These are phyloP conservation scores for Lenwebbia sp. DNA, from an alignment of 345 rosid species.

Conservation along the genomic window DNA sequence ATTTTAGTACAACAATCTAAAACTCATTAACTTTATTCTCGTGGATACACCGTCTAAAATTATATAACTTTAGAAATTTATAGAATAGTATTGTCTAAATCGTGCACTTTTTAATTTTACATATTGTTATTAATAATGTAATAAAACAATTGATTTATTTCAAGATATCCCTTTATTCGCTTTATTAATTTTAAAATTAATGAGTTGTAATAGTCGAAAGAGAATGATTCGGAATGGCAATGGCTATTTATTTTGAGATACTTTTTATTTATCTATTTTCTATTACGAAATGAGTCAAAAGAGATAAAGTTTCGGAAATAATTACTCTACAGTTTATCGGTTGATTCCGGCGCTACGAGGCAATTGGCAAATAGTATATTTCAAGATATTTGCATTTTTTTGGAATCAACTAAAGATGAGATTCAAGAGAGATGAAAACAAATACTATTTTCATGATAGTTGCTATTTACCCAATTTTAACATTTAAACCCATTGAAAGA, in stretches of 20 bases:
- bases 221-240: not conserved
- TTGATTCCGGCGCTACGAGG: not conserved
- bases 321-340: not conserved
- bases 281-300: not conserved
- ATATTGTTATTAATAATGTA: too few species aligned
- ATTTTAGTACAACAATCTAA: not conserved
- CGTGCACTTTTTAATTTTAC: too few species aligned
- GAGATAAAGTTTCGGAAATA: not conserved
- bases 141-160: not conserved
- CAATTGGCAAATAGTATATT: not conserved
- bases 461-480: accelerated
- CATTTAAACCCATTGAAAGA: not conserved
- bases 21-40: not conserved
- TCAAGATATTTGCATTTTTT: not conserved
- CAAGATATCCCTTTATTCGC: not conserved
- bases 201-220: not conserved
- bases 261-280: not conserved
- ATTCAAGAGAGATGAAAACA: not conserved
- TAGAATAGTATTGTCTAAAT: not conserved
- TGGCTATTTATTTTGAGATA: not conserved
- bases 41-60: not conserved
- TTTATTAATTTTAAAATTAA: not conserved
- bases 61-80: not conserved
- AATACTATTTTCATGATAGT: not conserved
- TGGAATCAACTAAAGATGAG: not conserved